These are phyloP conservation scores for Nepenthes mirabilis DNA, from an alignment of 148 eudicot species.

Conservation along the genomic window DNA sequence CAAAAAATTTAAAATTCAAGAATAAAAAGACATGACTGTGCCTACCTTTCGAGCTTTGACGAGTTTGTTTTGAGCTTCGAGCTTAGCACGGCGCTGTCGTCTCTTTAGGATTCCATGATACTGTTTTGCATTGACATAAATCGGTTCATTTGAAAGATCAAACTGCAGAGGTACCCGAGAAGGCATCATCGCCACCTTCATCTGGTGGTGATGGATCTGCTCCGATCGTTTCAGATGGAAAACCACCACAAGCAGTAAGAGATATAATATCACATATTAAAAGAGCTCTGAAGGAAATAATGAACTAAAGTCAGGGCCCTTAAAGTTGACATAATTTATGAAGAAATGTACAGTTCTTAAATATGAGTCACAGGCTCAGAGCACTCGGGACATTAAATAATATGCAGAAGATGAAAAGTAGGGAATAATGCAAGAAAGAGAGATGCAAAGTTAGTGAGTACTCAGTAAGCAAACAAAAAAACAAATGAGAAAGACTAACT, in stretches of 20 bases:
- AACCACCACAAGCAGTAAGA: background rate
- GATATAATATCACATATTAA: too few species aligned
- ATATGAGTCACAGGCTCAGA: too few species aligned
- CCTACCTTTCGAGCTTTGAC: conserved; percentile 52
- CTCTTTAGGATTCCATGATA: conserved; percentile 65
- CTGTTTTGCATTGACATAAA: conserved; percentile 72
- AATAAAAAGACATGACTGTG: background rate
- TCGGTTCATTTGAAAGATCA: conserved; percentile 37
- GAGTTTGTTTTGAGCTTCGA: conserved; percentile 65
- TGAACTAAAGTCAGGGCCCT: too few species aligned
- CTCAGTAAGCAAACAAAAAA: too few species aligned
- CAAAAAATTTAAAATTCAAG: background rate
- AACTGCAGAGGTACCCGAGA: conserved; percentile 61
- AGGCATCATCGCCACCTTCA: conserved; percentile 28
- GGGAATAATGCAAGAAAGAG: too few species aligned
- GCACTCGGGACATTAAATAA: too few species aligned
- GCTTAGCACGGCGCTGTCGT: conserved; percentile 68
- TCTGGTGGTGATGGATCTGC: conserved; percentile 29
- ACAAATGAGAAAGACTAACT: too few species aligned
- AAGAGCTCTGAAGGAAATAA: too few species aligned
- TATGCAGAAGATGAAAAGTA: too few species aligned
- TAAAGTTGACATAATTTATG: too few species aligned
- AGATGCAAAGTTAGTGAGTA: too few species aligned
- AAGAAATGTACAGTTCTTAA: too few species aligned
- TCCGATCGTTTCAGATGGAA: background rate